Conservation (phyloP, 2,329 filamentous ascomycete genomes). For the Calonectria hawksworthii region DNA sequence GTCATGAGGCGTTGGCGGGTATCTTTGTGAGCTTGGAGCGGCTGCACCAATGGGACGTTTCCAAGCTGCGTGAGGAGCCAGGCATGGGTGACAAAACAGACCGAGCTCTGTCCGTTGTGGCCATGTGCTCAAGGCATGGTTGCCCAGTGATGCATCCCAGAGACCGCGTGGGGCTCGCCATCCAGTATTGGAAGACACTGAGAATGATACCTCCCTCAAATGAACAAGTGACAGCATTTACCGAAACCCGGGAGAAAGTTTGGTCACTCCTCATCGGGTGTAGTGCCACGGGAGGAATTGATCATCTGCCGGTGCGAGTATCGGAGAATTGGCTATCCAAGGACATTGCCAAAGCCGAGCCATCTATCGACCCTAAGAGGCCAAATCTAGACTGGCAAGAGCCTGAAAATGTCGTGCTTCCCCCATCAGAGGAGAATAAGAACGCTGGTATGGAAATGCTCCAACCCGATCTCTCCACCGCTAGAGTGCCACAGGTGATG, state of each 20-base stretch:
- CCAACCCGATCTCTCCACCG: slow-evolving; percentile 58
- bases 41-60: slow-evolving; percentile 79
- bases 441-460: slow-evolving; percentile 68
- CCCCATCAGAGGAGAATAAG: slow-evolving; percentile 59
- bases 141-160: slow-evolving; percentile 79
- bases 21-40: slow-evolving; percentile 78
- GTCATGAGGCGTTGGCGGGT: slow-evolving; percentile 82
- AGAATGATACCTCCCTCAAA: slow-evolving; percentile 60
- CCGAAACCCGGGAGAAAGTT: slow-evolving; percentile 61
- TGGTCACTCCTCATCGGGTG: slow-evolving; percentile 81
- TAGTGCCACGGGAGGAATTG: slow-evolving; percentile 60
- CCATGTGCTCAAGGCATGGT: slow-evolving; percentile 79
- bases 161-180: slow-evolving; percentile 75
- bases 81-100: slow-evolving; percentile 60
- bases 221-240: slow-evolving; percentile 54
- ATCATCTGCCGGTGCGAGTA: slow-evolving; percentile 74
- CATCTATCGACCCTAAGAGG: slow-evolving; percentile 57
- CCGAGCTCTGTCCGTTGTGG: slow-evolving; percentile 66
- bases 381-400: slow-evolving; percentile 79
- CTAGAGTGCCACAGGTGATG: slow-evolving; percentile 77
- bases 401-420: slow-evolving; percentile 74
- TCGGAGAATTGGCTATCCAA: slow-evolving; percentile 82
- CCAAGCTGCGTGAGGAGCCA: slow-evolving; percentile 66
- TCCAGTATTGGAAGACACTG: slow-evolving; percentile 84
- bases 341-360: slow-evolving; percentile 70